Base-by-base conservation (phyloP, 129 eudicot species). In the Heracleum sosnowskyi region DNA sequence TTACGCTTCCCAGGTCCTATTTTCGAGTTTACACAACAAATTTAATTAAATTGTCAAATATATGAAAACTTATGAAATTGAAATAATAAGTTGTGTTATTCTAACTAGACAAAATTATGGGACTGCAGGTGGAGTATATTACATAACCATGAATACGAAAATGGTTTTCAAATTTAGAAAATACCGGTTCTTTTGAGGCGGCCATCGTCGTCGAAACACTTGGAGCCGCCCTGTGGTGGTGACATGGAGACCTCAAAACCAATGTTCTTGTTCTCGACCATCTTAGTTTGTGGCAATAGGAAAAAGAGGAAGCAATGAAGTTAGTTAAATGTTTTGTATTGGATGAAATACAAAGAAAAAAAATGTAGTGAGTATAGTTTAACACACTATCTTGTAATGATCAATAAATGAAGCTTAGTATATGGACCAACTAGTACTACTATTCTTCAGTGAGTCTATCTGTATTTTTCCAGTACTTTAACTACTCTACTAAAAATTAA, bases 171-270 rank as follows among this genome's bases (percentile, higher is more conserved):
- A 55, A 55, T 55, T 8, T 55, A 24, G 64, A 24, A 24, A 55
- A 55, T 79, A 79, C 82, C 82, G 29, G 83, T 73, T 73, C 83
- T 75, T 80, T 74, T 80, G 45, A 80, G 83, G 51, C 83, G 83
- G 33, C 83, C 83, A 10, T 80, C 83, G 18, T 80, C 83, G 39
- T 80, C 83, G 62, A 80, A 80, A 34, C 83, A 73, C 37, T 80
- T 80, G 18, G 83, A 80, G 64, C 60, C 74, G 17, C 74, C 83
- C 33, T 36, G 78, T 16, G 62, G 80, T 29, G 63, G 64, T 60
- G 68, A 60, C 60, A 39, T 46, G 42, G 77, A 55, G 37, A 73
- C 74, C 60, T 80, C 77, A 29, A 55, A 69, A 7, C 57, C 20
- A 11, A 20, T 66, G 2, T 63, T 28, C 62, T 75, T 66, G 82